Base-by-base conservation (phyloP, 148 eudicot genomes). In the Hydrangea macrophylla region DNA sequence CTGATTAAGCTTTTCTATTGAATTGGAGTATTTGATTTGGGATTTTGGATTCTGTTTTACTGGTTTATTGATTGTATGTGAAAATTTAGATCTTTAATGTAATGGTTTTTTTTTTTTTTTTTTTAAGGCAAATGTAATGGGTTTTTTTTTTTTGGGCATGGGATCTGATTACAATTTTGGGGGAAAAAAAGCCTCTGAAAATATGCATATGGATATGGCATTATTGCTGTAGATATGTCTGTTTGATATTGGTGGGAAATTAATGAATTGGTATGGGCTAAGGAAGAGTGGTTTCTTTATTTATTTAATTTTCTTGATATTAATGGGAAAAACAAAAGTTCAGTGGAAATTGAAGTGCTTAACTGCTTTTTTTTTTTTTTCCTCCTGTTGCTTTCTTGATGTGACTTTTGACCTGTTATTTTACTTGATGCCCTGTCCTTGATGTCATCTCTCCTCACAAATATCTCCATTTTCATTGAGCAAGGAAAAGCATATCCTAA, bases 341-440 rank as follows among this genome's bases (percentile, higher is more conserved):
- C 31, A 50, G 45, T 39, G 61, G 76, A 35, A 67, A 74, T 30
- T 37, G 61, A 66, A 28, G 56, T 59, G 48, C 59, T 53, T 39
- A n/a, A n/a, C 67, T 67, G 7, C 77, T 67, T 67, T 67, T 33
- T 53, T 24, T 45, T 60, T 44, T 70, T 13, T 50, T 12, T 48
- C 10, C 31, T 37, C 22, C 25, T 45, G 36, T 44, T 55, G 70
- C 60, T 33, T 68, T 56, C 62, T 68, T 25, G 55, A 56, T 57
- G 63, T 56, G 63, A 56, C 55, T 9, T 36, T 36, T 67, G 54
- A 40, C 62, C 70, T 36, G 51, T 67, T 25, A 55, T 0, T 24
- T 64, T 39, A 55, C 23, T 67, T 55, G 59, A 68, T 56, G 26
- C 28, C 70, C 23, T 67, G 62, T 53, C 57, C 59, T 54, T 36